Evolutionary conservation across 1,284 basidiomycete species (phyloP).

Genomic region (Anthracocystis setariae): DNA sequence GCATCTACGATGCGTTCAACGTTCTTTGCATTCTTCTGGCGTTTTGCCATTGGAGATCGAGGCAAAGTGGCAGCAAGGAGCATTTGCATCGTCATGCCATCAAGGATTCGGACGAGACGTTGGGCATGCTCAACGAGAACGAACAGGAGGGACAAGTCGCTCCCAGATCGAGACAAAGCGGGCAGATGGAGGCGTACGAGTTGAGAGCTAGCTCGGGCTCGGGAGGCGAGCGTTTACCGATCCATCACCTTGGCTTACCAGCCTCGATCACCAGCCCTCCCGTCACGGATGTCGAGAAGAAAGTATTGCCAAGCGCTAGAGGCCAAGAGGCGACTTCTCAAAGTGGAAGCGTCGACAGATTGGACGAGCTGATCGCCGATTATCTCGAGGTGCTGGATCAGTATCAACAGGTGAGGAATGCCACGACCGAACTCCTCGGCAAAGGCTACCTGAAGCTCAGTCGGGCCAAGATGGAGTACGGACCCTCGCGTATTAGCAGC

Average conservation of each 20-base stretch:
- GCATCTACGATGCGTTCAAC: conserved; percentile 44
- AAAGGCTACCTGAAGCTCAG: conserved; percentile 45
- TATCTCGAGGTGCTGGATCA: conserved; percentile 52
- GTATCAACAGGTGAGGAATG: conserved; percentile 25
- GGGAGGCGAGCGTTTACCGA: conserved; percentile 13
- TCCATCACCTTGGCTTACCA: conserved; percentile 35
- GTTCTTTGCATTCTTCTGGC: conserved; percentile 21
- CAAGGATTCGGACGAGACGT: conserved; percentile 27
- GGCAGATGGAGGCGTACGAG: conserved; percentile 12
- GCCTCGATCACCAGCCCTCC: conserved; percentile 3
- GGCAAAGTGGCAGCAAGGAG: conserved; percentile 10
- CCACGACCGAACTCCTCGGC: conserved; percentile 9
- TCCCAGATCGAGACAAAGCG: background rate
- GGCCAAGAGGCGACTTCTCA: background rate
- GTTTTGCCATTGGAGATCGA: conserved; percentile 37
- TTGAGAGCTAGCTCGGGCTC: conserved; percentile 9
- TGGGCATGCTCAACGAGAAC: conserved; percentile 18
- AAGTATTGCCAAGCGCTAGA: too few relatives aligned
- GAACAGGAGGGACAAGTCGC: background rate
- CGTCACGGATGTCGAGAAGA: too few relatives aligned
- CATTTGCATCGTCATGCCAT: background rate
- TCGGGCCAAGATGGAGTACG: conserved; percentile 51
- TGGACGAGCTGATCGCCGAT: conserved; percentile 29
- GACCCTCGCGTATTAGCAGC: conserved; percentile 33
- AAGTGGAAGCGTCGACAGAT: conserved; percentile 5